Evolutionary conservation across 345 rosid genomes (phyloP), one percentile per base, ranked within the genome.

Genomic region (Salix koriyanagi): DNA sequence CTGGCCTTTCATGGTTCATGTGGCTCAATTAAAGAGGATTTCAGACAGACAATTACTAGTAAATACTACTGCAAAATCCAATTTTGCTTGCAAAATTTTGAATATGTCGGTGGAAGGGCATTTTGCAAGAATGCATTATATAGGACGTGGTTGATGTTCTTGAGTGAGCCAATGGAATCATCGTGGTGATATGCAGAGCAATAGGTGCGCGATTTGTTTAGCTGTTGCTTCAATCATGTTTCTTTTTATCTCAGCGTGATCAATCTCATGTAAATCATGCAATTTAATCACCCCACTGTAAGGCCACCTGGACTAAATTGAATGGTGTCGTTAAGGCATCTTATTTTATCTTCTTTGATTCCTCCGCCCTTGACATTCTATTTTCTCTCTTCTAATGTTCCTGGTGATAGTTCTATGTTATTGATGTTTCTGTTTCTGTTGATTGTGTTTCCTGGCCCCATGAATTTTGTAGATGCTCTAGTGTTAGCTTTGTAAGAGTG

Each of bases 151-250:
- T 77, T 46, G 21, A 64, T 34, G 39, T 32, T 18, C 71, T 26
- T 32, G 74, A 75, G 37, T 67, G 67, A 11, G 19, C 76, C 79
- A 36, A 76, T 75, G 82, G 46, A 65, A 67, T 19, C 13, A 52
- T 74, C 67, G 28, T 65, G 74, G 70, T n/a, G 62, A 70, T 34
- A n/a, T 7, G 46, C 26, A 11, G 8, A 44, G 71, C 32, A 42
- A 67, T 48, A 1, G 71, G 30, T 36, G 67, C 48, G 75, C 26
- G 18, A 25, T 60, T 67, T 69, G 28, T 7, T 6, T 5, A n/a
- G 74, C 73, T 69, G 28, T 11, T 9, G 58, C 75, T 41, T 21
- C 19, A 25, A 15, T 70, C 72, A 72, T 50, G 75, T 34, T 48
- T 67, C 74, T 60, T 25, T 4, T 56, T 5, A 26, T 44, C 15